Base-by-base conservation (phyloP, 2,329 filamentous ascomycete genomes). In the Sarocladium oryzae region DNA sequence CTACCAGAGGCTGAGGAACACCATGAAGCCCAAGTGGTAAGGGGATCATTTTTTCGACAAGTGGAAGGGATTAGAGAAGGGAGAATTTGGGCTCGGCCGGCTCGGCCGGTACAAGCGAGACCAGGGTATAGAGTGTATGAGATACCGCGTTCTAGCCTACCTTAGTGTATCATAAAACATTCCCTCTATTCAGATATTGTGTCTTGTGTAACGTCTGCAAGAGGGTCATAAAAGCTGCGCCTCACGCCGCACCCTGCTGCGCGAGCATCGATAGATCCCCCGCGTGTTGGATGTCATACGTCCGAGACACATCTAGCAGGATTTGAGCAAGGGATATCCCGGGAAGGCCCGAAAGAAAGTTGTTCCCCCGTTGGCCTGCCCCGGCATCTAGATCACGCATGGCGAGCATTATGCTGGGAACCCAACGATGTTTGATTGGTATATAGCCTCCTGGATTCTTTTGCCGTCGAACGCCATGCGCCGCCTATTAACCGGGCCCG, bases 1-100 rank as follows among this genome's bases (percentile, higher is more conserved):
- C 70, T 95, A 93, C 76, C 78, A 85, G 69, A 77, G 86, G 67
- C 78, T 89, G 65, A 79, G 90, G 69, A 84, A 82, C 70, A 89
- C 93, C 69, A 93, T 93, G 86, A 89, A 83, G 77, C 84, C 89
- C 71, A 92, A 89, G 75, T 78, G 77, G 63, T 79, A 74, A 68
- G 58, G 56, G 18, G 50, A 16, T 20, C 16, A 24, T 53, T 51
- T 50, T 51, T n/a, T n/a, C n/a, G n/a, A n/a, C 40, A 78, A 77
- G 63, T 79, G 74, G 68, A 58, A 7, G 28, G 55, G 23, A 50
- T 53, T 52, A 50, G 52, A 48, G 52, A 52, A 24, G 50, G 49
- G 46, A 55, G 51, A 48, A 55, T 55, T 52, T 53, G 57, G 56
- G 56, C 56, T 55, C 53, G 56, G 54, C 52, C 51, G 52, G 64